Conservation (phyloP, 2,329 filamentous ascomycete genomes). For the Botryosphaeria agaves region DNA sequence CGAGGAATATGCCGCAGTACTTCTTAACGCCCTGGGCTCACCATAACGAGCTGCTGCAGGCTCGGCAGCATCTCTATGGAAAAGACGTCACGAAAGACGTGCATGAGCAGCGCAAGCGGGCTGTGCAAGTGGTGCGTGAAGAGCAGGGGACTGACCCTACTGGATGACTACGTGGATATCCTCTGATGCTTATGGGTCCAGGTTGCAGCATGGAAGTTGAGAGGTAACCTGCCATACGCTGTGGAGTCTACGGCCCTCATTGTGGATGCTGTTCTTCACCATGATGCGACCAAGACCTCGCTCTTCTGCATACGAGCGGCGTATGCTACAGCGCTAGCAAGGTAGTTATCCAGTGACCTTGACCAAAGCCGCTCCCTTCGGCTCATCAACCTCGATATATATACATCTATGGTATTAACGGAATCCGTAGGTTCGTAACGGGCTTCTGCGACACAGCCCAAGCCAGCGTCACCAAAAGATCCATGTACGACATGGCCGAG, state of each 20-base stretch:
- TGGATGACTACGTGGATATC: no score
- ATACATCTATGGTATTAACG: neutral
- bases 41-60: slow-evolving; percentile 44
- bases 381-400: neutral
- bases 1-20: slow-evolving; percentile 44
- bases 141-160: no score
- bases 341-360: slow-evolving; percentile 2
- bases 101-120: slow-evolving; percentile 15
- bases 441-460: slow-evolving; percentile 61
- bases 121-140: slow-evolving; percentile 22
- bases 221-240: slow-evolving; percentile 59
- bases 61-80: slow-evolving; percentile 48
- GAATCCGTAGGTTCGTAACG: slow-evolving; percentile 51
- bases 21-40: slow-evolving; percentile 59
- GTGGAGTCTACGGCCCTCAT: slow-evolving; percentile 64
- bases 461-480: slow-evolving; percentile 44
- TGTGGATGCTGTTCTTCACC: slow-evolving; percentile 49
- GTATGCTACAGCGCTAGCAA: slow-evolving; percentile 51
- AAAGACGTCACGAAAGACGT: slow-evolving; percentile 7
- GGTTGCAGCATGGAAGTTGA: slow-evolving; percentile 42
- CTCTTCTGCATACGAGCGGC: slow-evolving; percentile 47
- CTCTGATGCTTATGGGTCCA: no score
- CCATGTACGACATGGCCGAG: slow-evolving; percentile 56
- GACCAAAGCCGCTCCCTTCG: neutral
- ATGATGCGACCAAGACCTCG: slow-evolving; percentile 29